Evolutionary conservation across 345 rosid species (phyloP).

Genomic region (Eutrema yunnanense): DNA sequence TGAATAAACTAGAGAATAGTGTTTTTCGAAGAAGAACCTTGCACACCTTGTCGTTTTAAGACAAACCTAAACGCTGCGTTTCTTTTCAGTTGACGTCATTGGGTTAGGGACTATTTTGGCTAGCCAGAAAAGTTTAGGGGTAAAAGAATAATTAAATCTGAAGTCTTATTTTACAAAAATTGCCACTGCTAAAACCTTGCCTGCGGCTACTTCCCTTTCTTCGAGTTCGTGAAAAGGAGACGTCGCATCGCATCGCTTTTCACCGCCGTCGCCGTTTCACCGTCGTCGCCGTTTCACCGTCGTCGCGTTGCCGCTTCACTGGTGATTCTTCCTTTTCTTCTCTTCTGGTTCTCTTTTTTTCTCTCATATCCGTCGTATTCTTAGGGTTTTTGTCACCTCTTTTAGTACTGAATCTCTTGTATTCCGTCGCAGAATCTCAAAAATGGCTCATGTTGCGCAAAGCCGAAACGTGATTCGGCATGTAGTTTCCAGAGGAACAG

Average conservation of each 20-base stretch:
- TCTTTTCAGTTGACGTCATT: not conserved
- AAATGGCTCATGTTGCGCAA: constrained; percentile 24
- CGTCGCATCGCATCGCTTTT: not conserved
- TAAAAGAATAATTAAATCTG: not conserved
- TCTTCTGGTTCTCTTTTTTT: not conserved
- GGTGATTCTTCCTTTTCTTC: not conserved
- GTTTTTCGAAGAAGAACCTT: not conserved
- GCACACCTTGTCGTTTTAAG: not conserved
- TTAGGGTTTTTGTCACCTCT: not conserved
- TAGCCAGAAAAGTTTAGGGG: not conserved
- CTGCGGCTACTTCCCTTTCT: not conserved
- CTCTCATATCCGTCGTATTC: not conserved
- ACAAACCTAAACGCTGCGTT: not conserved
- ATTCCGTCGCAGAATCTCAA: not conserved
- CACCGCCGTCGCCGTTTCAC: constrained; percentile 12
- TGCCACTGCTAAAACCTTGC: constrained; percentile 9
- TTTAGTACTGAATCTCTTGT: not conserved
- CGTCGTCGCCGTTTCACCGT: constrained; percentile 4
- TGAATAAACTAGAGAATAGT: not conserved
- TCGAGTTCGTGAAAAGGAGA: not conserved
- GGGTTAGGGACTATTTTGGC: not conserved
- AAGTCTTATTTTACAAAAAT: not conserved
- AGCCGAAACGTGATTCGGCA: constrained; percentile 29
- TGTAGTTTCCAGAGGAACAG: constrained; percentile 17
- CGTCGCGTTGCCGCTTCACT: not conserved